Evolutionary conservation across 352 stramenopile genomes (phyloP).

Genomic region (Phytophthora sansomeana): DNA sequence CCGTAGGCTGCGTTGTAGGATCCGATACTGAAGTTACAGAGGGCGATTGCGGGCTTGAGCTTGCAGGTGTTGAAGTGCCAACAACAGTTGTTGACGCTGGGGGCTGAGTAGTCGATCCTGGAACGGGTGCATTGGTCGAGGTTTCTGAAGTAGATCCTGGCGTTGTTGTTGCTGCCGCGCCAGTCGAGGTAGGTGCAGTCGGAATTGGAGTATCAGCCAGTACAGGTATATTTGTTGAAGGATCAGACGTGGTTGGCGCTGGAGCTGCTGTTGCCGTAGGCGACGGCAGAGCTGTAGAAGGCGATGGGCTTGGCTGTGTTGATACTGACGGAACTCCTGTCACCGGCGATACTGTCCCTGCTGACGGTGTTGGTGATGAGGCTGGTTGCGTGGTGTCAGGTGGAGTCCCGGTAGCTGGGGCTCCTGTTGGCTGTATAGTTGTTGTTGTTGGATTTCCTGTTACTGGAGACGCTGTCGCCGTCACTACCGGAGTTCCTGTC

Average conservation of each 20-base stretch:
- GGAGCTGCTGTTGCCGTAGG: background rate
- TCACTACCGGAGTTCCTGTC: slow-evolving; percentile 1
- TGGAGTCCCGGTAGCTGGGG: slow-evolving; percentile 3
- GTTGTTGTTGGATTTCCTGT: slow-evolving; percentile 10
- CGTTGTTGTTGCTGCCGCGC: background rate
- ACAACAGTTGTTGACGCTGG: background rate
- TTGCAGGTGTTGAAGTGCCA: slow-evolving; percentile 5
- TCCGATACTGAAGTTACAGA: slow-evolving; percentile 4
- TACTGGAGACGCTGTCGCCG: background rate
- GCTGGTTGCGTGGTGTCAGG: too few relatives aligned
- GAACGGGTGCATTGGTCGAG: background rate
- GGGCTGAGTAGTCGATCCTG: background rate
- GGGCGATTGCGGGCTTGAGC: slow-evolving; percentile 2
- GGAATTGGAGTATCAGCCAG: slow-evolving; percentile 18
- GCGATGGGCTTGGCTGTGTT: slow-evolving; percentile 1
- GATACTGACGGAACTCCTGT: background rate
- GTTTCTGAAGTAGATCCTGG: background rate
- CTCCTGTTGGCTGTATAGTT: slow-evolving; percentile 4
- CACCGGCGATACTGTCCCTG: slow-evolving; percentile 10
- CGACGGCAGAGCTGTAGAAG: background rate
- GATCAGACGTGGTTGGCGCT: slow-evolving; percentile 4
- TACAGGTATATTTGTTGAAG: slow-evolving; percentile 14
- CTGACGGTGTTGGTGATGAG: too few relatives aligned
- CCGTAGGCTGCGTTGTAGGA: background rate
- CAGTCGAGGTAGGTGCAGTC: slow-evolving; percentile 5